Base-by-base conservation (phyloP, 441 rosid genomes). In the Gossypium gossypioides region DNA sequence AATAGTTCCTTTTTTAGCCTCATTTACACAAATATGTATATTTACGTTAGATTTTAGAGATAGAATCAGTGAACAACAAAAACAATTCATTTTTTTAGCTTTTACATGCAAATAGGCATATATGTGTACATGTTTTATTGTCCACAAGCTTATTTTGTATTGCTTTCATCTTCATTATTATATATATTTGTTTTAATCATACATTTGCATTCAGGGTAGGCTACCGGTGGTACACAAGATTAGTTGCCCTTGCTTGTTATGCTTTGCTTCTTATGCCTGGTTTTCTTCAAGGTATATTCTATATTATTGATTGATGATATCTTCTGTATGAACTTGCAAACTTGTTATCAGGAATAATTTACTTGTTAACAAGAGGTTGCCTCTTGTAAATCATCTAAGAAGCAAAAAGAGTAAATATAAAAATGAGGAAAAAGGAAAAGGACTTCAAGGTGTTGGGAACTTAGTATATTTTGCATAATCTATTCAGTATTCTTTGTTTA, bases 211-310 rank as follows among this genome's bases (percentile, higher is more conserved):
- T 78, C 96, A 94, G 97, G 97, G 74, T 95, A 87, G 99, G 99
- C 78, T 95, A 86, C 74, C 87, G 90, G 64, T 89, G 94, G 91
- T 85, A 87, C 25, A 79, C 82, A 40, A 85, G 84, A 72, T 81
- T 87, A 48, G 71, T 79, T 59, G 90, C 83, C 42, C 91, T 89
- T 73, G 77, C 75, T 54, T 70, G 77, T 61, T 89, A 89, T 81
- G 89, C 89, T 50, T 55, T 81, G 74, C 80, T 87, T 64, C 97
- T 95, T 60, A 79, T 87, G 94, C 97, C 99, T 6, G 97, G 99
- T n/a, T 91, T 95, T 81, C 83, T 95, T 76, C 96, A 89, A 90
- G 99, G 99, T 92, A 24, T 24, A 58, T 60, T 16, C 74, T 60
- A 9, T 68, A 5, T 16, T 6, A 52, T 57, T 48, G 63, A 16